Percentiles rank a stretch among this genome's conserved stretches.
Evolutionary conservation across 108 stramenopile species (phyloP).

Genomic region (Conticribra guillardii): DNA sequence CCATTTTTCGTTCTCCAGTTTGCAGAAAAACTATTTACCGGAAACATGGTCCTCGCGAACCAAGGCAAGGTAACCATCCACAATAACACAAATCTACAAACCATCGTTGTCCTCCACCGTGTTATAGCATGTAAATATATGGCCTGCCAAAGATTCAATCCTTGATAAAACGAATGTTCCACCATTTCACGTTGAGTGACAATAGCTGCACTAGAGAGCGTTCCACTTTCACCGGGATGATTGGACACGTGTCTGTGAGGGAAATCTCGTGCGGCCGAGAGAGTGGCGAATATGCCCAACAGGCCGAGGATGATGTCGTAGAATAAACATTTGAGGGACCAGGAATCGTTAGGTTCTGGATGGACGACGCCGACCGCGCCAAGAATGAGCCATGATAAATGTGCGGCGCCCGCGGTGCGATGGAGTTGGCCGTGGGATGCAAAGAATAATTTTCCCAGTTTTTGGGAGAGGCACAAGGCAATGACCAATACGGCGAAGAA

Average conservation of each 20-base stretch:
- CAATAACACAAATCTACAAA: constrained; percentile 23
- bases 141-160: constrained; percentile 73
- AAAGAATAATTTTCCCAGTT: constrained; percentile 29
- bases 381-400: constrained; percentile 47
- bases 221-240: constrained; percentile 66
- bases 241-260: constrained; percentile 65
- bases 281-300: constrained; percentile 62
- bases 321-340: constrained; percentile 23
- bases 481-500: constrained; percentile 20
- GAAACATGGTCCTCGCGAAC: constrained; percentile 60
- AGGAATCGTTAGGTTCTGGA: constrained; percentile 20
- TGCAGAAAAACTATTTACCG: constrained; percentile 78
- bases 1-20: constrained; percentile 60
- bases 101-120: neutral
- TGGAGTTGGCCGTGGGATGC: constrained; percentile 39
- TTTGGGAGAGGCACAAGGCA: constrained; percentile 3
- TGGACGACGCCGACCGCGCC: constrained; percentile 37
- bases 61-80: constrained; percentile 73
- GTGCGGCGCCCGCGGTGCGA: constrained; percentile 40
- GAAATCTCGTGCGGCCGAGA: constrained; percentile 79
- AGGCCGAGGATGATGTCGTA: constrained; percentile 71
- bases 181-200: constrained; percentile 90
- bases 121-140: constrained; percentile 61
- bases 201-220: constrained; percentile 65
- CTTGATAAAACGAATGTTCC: constrained; percentile 88